A percentile compares a stretch with the other conserved stretches of the same genome.
Conservation (phyloP, 768 basidiomycete species). For the Tubosaeta sp. region DNA sequence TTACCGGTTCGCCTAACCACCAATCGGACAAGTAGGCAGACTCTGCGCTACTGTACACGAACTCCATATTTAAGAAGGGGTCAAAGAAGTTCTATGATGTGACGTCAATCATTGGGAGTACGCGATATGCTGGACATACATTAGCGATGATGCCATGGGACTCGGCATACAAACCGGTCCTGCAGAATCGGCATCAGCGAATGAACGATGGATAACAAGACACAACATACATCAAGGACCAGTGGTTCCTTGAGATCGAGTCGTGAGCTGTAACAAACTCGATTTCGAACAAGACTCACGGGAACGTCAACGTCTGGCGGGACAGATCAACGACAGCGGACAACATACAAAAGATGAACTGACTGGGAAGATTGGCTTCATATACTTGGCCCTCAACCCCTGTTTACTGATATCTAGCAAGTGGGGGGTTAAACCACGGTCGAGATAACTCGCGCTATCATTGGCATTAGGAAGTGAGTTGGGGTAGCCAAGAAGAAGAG, state of each 20-base stretch:
- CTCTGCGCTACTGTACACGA: slow-evolving; percentile 64
- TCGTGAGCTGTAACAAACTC: background rate
- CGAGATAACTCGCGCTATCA: slow-evolving; percentile 77
- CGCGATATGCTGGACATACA: slow-evolving; percentile 36
- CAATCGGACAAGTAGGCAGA: slow-evolving; percentile 65
- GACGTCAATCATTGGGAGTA: background rate
- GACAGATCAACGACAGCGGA: slow-evolving; percentile 1
- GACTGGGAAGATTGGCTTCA: slow-evolving; percentile 86
- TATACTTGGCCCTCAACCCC: slow-evolving; percentile 82
- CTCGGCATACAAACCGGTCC: slow-evolving; percentile 88
- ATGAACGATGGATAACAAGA: background rate
- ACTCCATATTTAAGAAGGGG: slow-evolving; percentile 55
- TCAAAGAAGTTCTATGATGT: slow-evolving; percentile 78
- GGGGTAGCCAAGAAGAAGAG: background rate
- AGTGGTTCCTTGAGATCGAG: slow-evolving; percentile 67
- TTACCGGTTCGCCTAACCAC: slow-evolving; percentile 90
- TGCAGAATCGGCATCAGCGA: slow-evolving; percentile 25
- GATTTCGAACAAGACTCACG: slow-evolving; percentile 46
- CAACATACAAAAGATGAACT: slow-evolving; percentile 33
- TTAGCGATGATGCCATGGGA: slow-evolving; percentile 91
- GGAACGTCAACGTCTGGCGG: slow-evolving; percentile 79
- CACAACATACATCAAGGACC: slow-evolving; percentile 67
- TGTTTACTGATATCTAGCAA: slow-evolving; percentile 74
- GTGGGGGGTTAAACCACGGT: slow-evolving; percentile 81
- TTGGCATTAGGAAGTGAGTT: slow-evolving; percentile 2